Percentiles rank a stretch among this genome's conserved stretches.
These are phyloP conservation scores for Monosporascus sp. DNA, from an alignment of 2,329 filamentous ascomycete genomes.

Conservation along the genomic window DNA sequence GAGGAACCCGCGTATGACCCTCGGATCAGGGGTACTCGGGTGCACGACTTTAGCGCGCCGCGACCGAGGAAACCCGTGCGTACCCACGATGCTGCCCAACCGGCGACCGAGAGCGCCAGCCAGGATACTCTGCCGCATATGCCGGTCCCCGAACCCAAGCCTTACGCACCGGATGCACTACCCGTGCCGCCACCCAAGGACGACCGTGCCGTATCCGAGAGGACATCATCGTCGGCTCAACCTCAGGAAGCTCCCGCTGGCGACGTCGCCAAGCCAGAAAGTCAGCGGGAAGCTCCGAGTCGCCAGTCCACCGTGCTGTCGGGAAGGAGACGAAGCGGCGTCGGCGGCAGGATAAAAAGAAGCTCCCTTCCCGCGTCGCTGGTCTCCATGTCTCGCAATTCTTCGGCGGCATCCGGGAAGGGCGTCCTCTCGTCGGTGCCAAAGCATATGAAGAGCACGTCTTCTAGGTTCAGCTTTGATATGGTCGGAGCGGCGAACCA, in stretches of 20 bases:
- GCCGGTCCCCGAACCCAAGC: conserved; percentile 11
- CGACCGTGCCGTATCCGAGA: conserved; percentile 19
- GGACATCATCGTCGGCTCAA: conserved; percentile 25
- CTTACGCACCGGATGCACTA: conserved; percentile 20
- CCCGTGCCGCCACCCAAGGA: conserved; percentile 35
- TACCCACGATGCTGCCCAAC: conserved; percentile 17
- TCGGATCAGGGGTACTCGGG: conserved; percentile 56
- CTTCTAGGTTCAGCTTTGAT: conserved; percentile 77
- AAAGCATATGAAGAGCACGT: conserved; percentile 68
- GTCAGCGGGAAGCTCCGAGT: conserved; percentile 11
- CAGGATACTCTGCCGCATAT: conserved; percentile 11
- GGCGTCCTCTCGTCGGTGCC: conserved; percentile 46
- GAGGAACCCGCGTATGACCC: conserved; percentile 53
- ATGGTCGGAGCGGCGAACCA: conserved; percentile 65
- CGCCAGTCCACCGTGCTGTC: conserved; percentile 5
- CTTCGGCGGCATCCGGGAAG: conserved; percentile 43
- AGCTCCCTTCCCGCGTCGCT: conserved; percentile 27
- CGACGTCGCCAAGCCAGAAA: conserved; percentile 11
- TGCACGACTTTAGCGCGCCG: conserved; percentile 63
- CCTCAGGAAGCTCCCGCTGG: conserved; percentile 28
- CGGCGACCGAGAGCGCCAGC: conserved; percentile 12
- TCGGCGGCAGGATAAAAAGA: conserved; percentile 14
- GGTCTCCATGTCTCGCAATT: conserved; percentile 43
- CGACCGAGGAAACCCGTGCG: conserved; percentile 39
- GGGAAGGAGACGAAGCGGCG: conserved; percentile 3